A percentile compares a stretch with the other conserved stretches of the same genome.
Conservation (phyloP, 2,329 filamentous ascomycete genomes). For the Ceratocystis cubensis region DNA sequence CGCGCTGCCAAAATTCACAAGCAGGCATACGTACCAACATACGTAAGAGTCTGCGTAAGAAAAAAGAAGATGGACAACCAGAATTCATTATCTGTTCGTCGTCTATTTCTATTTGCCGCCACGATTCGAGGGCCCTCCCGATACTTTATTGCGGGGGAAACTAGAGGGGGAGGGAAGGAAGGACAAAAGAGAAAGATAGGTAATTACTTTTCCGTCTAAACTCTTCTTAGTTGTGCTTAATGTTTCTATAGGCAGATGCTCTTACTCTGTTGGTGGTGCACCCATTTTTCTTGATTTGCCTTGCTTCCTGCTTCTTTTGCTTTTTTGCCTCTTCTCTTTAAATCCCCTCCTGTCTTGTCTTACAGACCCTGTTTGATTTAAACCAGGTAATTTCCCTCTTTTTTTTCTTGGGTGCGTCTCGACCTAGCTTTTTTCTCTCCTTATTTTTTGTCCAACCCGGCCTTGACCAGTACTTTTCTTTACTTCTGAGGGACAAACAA, state of each 20-base stretch:
- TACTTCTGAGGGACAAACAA: not conserved
- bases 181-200: not conserved
- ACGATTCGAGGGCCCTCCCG: not conserved
- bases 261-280: not conserved
- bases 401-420: not conserved
- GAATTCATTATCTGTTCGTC: not conserved
- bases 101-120: not conserved
- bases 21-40: conserved; percentile 3
- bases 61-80: not conserved
- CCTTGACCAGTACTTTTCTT: not conserved
- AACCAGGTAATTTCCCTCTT: conserved; percentile 11
- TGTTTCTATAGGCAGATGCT: not conserved
- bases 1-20: conserved; percentile 7
- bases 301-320: not conserved
- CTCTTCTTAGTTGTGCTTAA: not conserved
- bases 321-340: not conserved
- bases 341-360: not conserved
- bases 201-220: not conserved
- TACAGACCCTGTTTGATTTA: conserved; percentile 6
- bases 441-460: not conserved
- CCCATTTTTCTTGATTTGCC: not conserved
- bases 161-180: not conserved
- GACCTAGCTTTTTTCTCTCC: not conserved
- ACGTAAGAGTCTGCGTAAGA: conserved; percentile 7
- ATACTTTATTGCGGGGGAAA: conserved; percentile 5